Percentiles rank a stretch among this genome's conserved stretches.
Evolutionary conservation across 2,329 filamentous ascomycete genomes (phyloP).

Genomic region (Juglanconis sp.): DNA sequence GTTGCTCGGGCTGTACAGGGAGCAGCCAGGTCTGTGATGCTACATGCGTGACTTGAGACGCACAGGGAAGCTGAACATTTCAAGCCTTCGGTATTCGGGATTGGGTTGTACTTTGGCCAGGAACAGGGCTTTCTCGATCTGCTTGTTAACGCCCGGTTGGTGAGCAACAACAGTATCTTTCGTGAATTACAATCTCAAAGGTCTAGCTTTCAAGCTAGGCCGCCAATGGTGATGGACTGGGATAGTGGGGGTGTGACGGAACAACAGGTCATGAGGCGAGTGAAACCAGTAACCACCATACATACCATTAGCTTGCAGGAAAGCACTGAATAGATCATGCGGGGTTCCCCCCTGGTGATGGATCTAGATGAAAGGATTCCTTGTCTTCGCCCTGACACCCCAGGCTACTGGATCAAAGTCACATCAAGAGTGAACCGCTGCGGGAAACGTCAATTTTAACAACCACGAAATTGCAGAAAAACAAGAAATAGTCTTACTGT

Average conservation of each 20-base stretch:
- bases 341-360: too few relatives aligned
- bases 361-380: too few relatives aligned
- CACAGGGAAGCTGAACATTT: background rate
- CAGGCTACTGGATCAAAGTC: too few relatives aligned
- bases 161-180: too few relatives aligned
- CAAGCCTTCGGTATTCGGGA: background rate
- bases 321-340: too few relatives aligned
- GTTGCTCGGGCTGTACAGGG: background rate
- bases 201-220: background rate
- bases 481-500: too few relatives aligned
- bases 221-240: background rate
- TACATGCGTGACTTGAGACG: background rate
- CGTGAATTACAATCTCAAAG: background rate
- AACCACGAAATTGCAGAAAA: too few relatives aligned
- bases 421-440: background rate
- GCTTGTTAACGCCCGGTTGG: background rate
- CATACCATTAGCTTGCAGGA: too few relatives aligned
- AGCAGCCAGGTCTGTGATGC: background rate
- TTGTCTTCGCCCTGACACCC: too few relatives aligned
- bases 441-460: too few relatives aligned
- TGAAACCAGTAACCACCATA: background rate
- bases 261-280: background rate
- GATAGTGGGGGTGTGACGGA: background rate
- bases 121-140: background rate
- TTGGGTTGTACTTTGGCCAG: background rate